Percentiles rank a stretch among this genome's conserved stretches.
Conservation (phyloP, 441 rosid genomes). For the Gossypium lobatum region DNA sequence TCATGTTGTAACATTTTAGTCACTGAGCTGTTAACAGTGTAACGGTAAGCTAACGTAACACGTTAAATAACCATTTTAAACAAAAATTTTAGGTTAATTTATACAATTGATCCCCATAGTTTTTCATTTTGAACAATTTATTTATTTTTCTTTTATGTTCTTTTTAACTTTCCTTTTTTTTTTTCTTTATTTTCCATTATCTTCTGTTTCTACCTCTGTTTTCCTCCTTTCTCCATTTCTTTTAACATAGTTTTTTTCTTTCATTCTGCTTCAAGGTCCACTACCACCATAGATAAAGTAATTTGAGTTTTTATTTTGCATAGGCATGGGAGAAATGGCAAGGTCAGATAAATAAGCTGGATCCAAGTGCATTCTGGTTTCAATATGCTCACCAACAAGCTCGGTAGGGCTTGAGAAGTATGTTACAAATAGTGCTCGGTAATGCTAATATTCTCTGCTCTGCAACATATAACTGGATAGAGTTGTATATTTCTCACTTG, state of each 20-base stretch:
- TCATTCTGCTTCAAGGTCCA: neutral
- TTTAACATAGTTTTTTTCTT: neutral
- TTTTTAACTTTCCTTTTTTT: too few relatives aligned
- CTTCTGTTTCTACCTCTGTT: too few relatives aligned
- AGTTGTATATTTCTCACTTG: conserved; percentile 70
- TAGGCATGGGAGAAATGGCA: conserved; percentile 98
- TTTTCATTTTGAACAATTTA: too few relatives aligned
- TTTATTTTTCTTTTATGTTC: too few relatives aligned
- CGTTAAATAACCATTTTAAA: too few relatives aligned
- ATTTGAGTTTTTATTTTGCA: conserved; percentile 18
- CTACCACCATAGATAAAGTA: conserved; percentile 13
- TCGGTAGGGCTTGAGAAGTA: conserved; percentile 75
- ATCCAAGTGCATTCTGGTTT: conserved; percentile 79
- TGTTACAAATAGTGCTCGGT: conserved; percentile 86
- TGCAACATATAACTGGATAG: conserved; percentile 74
- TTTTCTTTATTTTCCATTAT: too few relatives aligned
- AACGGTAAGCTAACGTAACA: too few relatives aligned
- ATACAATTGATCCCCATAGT: too few relatives aligned
- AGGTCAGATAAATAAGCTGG: conserved; percentile 73
- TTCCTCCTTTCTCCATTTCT: too few relatives aligned
- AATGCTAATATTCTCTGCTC: conserved; percentile 44
- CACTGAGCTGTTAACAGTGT: too few relatives aligned
- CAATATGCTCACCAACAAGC: conserved; percentile 76
- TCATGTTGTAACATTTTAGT: too few relatives aligned
- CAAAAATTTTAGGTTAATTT: too few relatives aligned